These are phyloP conservation scores for Huntiella bhutanensis DNA, from an alignment of 2,329 filamentous ascomycete species.

Conservation along the genomic window DNA sequence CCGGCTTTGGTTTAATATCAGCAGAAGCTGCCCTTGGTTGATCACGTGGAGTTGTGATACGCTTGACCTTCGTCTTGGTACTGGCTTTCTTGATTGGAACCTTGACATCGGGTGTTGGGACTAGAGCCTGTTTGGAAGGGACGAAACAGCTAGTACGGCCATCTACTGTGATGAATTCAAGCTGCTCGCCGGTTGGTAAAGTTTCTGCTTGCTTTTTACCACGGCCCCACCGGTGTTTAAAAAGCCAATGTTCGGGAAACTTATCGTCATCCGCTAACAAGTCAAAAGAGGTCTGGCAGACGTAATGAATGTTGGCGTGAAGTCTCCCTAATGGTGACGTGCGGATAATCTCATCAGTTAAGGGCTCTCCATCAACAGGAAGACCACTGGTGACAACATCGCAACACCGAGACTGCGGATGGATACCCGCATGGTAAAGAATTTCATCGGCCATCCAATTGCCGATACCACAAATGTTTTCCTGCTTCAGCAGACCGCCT, in stretches of 20 bases:
- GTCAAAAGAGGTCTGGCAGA: conserved; percentile 65
- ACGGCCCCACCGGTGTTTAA: conserved; percentile 78
- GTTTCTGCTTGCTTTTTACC: conserved; percentile 54
- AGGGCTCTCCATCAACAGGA: background rate
- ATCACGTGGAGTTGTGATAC: too few species aligned
- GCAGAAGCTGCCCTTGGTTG: too few species aligned
- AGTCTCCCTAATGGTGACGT: conserved; percentile 21
- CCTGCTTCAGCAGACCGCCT: conserved; percentile 71
- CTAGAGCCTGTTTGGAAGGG: conserved; percentile 44
- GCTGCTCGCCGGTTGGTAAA: conserved; percentile 67
- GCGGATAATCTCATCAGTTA: background rate
- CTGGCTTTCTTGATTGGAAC: conserved; percentile 16
- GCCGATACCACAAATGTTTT: conserved; percentile 76
- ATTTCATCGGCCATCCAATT: conserved; percentile 97
- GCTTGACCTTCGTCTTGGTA: background rate
- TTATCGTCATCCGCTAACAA: conserved; percentile 60
- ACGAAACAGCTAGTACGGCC: conserved; percentile 83
- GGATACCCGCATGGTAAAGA: conserved; percentile 69
- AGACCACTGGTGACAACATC: conserved; percentile 44
- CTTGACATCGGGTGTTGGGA: conserved; percentile 14
- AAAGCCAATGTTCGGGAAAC: conserved; percentile 78
- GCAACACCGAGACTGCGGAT: conserved; percentile 85
- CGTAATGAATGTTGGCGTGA: conserved; percentile 53
- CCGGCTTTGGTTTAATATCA: too few species aligned
- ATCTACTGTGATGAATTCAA: conserved; percentile 74